These are phyloP conservation scores for Cephalotrichum gorgonifer DNA, from an alignment of 2,329 filamentous ascomycete species.

Conservation along the genomic window DNA sequence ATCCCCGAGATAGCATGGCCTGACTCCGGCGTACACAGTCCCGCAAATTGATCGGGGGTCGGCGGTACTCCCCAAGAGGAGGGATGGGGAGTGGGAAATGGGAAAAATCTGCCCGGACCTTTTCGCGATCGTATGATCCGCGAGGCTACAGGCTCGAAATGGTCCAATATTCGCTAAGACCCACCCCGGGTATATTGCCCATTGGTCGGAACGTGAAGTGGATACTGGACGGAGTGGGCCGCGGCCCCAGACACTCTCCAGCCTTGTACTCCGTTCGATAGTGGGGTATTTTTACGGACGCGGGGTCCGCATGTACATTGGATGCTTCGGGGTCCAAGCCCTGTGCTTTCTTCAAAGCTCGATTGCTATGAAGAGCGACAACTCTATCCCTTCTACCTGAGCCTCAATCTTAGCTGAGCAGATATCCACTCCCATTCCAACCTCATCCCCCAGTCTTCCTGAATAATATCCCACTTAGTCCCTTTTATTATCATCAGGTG, in stretches of 20 bases:
- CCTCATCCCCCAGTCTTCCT: too few species aligned
- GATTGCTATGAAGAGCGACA: too few species aligned
- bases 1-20: neutral
- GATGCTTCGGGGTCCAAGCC: neutral
- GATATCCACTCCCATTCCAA: too few species aligned
- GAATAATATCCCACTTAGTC: too few species aligned
- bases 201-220: neutral
- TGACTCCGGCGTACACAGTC: neutral
- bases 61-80: neutral
- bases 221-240: constrained; percentile 1
- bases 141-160: constrained; percentile 4
- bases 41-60: neutral
- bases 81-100: neutral
- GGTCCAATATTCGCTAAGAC: constrained; percentile 2
- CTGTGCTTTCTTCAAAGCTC: neutral
- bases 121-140: constrained; percentile 4
- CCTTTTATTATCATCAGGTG: neutral
- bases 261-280: neutral
- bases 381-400: too few species aligned
- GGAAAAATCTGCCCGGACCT: neutral
- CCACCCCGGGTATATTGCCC: neutral
- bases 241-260: too few species aligned
- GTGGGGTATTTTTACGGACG: neutral
- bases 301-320: neutral
- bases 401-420: too few species aligned